Conservation (phyloP, 148 eudicot species). For the Rhododendron ovatum region DNA sequence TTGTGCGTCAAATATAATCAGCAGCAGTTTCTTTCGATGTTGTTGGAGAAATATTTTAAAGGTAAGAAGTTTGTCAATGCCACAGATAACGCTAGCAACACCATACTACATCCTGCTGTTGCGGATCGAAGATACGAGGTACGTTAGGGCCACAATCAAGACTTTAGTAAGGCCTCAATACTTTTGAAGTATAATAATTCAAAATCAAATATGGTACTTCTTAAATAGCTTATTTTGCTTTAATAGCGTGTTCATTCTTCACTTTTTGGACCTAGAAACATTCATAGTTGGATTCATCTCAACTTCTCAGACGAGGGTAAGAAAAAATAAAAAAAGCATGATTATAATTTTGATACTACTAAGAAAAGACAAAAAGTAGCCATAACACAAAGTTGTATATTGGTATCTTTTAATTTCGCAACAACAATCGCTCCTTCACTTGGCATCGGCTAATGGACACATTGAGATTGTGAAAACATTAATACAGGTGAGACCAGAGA, state of each 20-base stretch:
- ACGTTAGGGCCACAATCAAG: neutral
- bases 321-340: no score
- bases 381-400: no score
- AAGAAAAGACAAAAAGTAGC: no score
- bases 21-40: neutral
- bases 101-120: slow-evolving; percentile 27
- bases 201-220: no score
- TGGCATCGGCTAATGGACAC: slow-evolving; percentile 32
- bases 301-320: no score
- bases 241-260: no score
- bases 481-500: slow-evolving; percentile 2
- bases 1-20: slow-evolving; percentile 24
- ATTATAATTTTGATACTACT: no score
- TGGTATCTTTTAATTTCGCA: no score
- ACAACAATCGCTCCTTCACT: slow-evolving; percentile 25
- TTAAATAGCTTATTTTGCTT: no score
- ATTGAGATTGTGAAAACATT: slow-evolving; percentile 19
- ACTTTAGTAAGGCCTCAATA: neutral
- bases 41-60: slow-evolving; percentile 11
- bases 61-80: slow-evolving; percentile 1
- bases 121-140: slow-evolving; percentile 17
- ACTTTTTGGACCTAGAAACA: no score
- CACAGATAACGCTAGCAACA: slow-evolving; percentile 20
- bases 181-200: neutral
- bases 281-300: no score